phyloP scores from a whole-genome alignment of 2,329 filamentous ascomycete genomes.

The Claviceps arundinis region DNA sequence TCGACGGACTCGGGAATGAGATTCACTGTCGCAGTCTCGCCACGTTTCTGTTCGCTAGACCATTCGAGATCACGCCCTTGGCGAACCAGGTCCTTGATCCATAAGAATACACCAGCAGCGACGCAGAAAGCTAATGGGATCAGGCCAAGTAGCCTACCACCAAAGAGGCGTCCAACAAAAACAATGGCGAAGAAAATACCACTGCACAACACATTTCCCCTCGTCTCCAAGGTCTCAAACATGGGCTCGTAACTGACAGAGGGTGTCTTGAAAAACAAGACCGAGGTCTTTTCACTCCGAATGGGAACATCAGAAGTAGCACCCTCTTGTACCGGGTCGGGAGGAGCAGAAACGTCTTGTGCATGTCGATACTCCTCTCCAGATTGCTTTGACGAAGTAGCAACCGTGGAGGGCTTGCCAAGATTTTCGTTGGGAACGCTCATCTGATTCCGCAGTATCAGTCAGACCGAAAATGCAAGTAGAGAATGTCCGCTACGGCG shows the following conservation, averaged over 20 bases:
- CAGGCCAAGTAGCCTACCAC: constrained; percentile 62
- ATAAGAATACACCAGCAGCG: constrained; percentile 68
- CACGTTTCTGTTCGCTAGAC: constrained; percentile 73
- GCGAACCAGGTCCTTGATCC: constrained; percentile 76
- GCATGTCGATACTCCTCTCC: constrained; percentile 69
- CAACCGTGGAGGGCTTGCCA: constrained; percentile 57
- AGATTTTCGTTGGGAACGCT: constrained; percentile 86
- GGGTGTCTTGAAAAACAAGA: constrained; percentile 89
- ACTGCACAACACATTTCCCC: constrained; percentile 55
- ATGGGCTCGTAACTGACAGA: constrained; percentile 82
- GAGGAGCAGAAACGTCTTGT: constrained; percentile 83
- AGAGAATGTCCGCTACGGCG: too few relatives aligned
- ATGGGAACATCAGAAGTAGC: constrained; percentile 90
- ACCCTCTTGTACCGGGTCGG: constrained; percentile 69
- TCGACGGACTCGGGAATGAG: constrained; percentile 85
- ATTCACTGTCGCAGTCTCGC: constrained; percentile 75
- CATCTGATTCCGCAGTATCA: constrained; percentile 32
- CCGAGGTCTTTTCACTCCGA: constrained; percentile 89
- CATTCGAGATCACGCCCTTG: constrained; percentile 78
- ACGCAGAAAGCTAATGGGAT: constrained; percentile 61
- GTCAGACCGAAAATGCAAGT: not conserved
- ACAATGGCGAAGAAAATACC: constrained; percentile 63
- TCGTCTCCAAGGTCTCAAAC: constrained; percentile 62
- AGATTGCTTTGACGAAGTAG: constrained; percentile 57
- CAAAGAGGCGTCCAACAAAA: constrained; percentile 66